Percentiles rank a stretch among this genome's conserved stretches.
phyloP scores from a whole-genome alignment of 495 filamentous ascomycete genomes.

The Penicillium desertorum region DNA sequence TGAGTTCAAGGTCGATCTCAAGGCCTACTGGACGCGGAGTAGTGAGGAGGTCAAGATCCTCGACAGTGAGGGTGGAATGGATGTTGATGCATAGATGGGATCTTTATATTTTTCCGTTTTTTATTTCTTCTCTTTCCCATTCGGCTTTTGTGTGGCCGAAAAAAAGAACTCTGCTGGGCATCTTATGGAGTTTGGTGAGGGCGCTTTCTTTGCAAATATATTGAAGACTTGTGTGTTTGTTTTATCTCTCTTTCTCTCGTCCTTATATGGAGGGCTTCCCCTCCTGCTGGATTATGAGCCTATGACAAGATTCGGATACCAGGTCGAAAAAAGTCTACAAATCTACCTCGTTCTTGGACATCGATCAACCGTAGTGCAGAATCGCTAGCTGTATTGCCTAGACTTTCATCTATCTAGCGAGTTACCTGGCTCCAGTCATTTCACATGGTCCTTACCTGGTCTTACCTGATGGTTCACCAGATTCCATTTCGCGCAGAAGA shows the following conservation, averaged over 20 bases:
- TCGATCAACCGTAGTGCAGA: constrained; percentile 8
- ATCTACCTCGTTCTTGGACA: not conserved
- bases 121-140: constrained; percentile 23
- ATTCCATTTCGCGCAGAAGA: constrained; percentile 25
- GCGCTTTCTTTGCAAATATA: constrained; percentile 35
- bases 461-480: constrained; percentile 53
- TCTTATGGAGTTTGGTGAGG: constrained; percentile 43
- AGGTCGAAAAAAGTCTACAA: constrained; percentile 28
- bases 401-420: constrained; percentile 32
- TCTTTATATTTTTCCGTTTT: constrained; percentile 15
- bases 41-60: constrained; percentile 44
- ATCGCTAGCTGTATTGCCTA: constrained; percentile 24
- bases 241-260: constrained; percentile 23
- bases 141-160: constrained; percentile 18
- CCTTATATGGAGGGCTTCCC: constrained; percentile 21
- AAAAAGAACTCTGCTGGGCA: constrained; percentile 37
- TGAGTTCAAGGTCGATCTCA: constrained; percentile 78
- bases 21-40: constrained; percentile 57
- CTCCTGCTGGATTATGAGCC: constrained; percentile 37
- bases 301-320: constrained; percentile 39
- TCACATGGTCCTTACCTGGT: constrained; percentile 62
- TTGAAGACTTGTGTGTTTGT: constrained; percentile 26
- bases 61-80: constrained; percentile 42
- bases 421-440: constrained; percentile 37
- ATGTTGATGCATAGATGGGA: constrained; percentile 39